A percentile compares a stretch with the other conserved stretches of the same genome.
These are phyloP conservation scores for Infundibulicybe gibba DNA, from an alignment of 768 basidiomycete species.

Conservation along the genomic window DNA sequence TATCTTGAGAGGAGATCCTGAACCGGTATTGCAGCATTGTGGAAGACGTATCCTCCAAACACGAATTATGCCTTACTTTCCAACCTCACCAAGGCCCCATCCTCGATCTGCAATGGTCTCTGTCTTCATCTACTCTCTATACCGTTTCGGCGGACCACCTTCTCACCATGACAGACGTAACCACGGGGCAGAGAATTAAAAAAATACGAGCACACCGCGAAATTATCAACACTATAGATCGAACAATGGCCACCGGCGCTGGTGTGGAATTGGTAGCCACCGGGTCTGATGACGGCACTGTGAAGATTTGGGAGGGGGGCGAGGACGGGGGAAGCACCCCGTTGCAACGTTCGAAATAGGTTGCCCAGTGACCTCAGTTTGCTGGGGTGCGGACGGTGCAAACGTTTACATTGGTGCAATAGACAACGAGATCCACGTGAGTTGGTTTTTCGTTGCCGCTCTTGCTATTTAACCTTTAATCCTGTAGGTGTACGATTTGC, in stretches of 20 bases:
- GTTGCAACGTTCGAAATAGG: conserved; percentile 82
- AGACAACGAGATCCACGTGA: conserved; percentile 94
- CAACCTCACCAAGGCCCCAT: conserved; percentile 85
- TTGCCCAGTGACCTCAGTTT: conserved; percentile 88
- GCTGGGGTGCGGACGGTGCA: conserved; percentile 89
- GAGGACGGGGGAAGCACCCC: conserved; percentile 70
- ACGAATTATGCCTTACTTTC: conserved; percentile 88
- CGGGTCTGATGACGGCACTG: conserved; percentile 89
- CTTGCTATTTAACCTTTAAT: conserved; percentile 2
- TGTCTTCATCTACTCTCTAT: conserved; percentile 69
- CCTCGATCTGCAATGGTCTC: conserved; percentile 88
- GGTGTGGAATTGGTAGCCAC: conserved; percentile 85
- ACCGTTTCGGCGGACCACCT: conserved; percentile 90
- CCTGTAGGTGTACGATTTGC: conserved; percentile 79
- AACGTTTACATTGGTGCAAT: conserved; percentile 88
- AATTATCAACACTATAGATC: conserved; percentile 86
- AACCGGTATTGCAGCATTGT: conserved; percentile 52
- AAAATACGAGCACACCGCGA: conserved; percentile 88
- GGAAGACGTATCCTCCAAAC: conserved; percentile 90
- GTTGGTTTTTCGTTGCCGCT: conserved; percentile 22
- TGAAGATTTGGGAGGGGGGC: conserved; percentile 88
- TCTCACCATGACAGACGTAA: conserved; percentile 70
- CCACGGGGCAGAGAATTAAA: conserved; percentile 77
- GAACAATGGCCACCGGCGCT: conserved; percentile 79
- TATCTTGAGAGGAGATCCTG: not conserved